Percentiles rank a stretch among this genome's conserved stretches.
phyloP scores from a whole-genome alignment of 164 flowering plant species.

The Stephania cephalantha region DNA sequence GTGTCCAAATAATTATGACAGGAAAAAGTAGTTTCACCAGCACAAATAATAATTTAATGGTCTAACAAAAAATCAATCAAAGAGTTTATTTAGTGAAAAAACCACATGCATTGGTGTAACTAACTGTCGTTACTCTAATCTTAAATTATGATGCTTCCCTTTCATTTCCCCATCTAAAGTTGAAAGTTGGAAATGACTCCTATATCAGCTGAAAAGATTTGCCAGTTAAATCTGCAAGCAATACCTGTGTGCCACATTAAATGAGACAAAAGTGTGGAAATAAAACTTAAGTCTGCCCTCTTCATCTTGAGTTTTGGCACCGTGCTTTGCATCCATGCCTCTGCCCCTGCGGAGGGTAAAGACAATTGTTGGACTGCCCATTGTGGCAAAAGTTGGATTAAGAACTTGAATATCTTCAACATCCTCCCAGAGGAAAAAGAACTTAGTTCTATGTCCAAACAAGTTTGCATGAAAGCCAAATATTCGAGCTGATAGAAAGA shows the following conservation, averaged over 20 bases:
- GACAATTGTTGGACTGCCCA: conserved; percentile 84
- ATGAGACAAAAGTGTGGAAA: conserved; percentile 94
- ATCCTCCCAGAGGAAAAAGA: conserved; percentile 96
- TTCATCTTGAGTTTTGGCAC: conserved; percentile 77
- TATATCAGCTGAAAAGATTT: neutral
- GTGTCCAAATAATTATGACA: neutral
- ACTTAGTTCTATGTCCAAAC: conserved; percentile 86
- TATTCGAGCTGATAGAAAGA: conserved; percentile 83
- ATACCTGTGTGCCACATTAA: conserved; percentile 75
- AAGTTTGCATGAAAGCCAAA: conserved; percentile 85
- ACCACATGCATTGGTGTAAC: neutral
- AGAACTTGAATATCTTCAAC: conserved; percentile 79
- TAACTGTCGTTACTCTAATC: neutral
- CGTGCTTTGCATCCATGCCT: conserved; percentile 88
- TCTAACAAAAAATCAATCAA: neutral
- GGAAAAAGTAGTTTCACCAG: neutral
- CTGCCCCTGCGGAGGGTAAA: conserved; percentile 70
- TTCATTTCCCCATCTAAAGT: neutral
- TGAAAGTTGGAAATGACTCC: neutral
- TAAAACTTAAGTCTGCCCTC: conserved; percentile 91
- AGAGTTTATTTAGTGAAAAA: neutral
- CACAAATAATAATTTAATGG: neutral
- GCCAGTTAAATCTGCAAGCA: neutral
- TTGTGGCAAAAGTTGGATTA: conserved; percentile 72
- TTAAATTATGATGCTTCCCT: neutral